phyloP scores from a whole-genome alignment of 306 rosid species.

The Echinosophora koreensis region DNA sequence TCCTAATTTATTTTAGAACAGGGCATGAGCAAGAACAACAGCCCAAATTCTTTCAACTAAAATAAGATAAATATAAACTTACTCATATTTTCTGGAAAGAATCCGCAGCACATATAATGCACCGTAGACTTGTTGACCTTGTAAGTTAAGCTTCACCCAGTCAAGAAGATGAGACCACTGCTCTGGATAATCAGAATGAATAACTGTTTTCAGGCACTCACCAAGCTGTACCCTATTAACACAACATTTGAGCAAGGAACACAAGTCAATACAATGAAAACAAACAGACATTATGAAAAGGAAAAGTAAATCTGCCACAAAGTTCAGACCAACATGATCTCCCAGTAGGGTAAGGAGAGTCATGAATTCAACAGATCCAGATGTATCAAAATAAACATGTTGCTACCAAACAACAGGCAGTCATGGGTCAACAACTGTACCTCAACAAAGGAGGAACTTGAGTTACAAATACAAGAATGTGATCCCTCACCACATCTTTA shows the following conservation, averaged over 20 bases:
- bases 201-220: conserved; percentile 91
- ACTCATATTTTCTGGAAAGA: conserved; percentile 98
- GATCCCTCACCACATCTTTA: conserved; percentile 82
- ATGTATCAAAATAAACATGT: neutral
- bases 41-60: neutral
- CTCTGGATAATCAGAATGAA: conserved; percentile 95
- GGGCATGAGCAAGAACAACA: conserved; percentile 28
- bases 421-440: conserved; percentile 49
- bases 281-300: neutral
- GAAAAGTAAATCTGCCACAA: neutral
- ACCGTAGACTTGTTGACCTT: conserved; percentile 89
- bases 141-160: conserved; percentile 94
- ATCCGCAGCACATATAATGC: conserved; percentile 93
- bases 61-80: conserved; percentile 50
- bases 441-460: conserved; percentile 93
- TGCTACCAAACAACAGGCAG: conserved; percentile 10
- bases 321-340: conserved; percentile 1
- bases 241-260: conserved; percentile 9
- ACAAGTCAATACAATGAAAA: conserved; percentile 13
- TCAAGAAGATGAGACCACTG: conserved; percentile 95
- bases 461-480: conserved; percentile 81
- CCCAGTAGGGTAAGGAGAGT: conserved; percentile 2
- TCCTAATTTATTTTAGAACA: neutral
- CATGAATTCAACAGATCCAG: neutral
- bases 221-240: conserved; percentile 88